Percentiles rank a stretch among this genome's conserved stretches.
phyloP scores from a whole-genome alignment of 1,284 basidiomycete genomes.

The Apiotrichum akiyoshidainum region DNA sequence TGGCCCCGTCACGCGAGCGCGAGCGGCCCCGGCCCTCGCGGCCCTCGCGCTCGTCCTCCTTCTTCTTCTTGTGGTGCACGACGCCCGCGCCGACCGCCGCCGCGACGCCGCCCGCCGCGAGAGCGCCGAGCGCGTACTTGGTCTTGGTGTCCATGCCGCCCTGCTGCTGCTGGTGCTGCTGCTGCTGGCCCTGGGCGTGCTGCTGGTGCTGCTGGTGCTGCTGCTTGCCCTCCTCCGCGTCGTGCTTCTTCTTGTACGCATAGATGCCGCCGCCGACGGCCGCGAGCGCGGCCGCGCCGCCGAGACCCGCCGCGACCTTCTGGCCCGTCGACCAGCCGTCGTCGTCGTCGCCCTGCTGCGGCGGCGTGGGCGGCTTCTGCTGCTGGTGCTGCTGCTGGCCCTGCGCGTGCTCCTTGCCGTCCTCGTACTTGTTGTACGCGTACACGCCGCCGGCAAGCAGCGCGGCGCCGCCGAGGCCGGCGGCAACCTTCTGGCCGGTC shows the following conservation, averaged over 20 bases:
- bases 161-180: not conserved
- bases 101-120: not conserved
- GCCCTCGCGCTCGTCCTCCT: not conserved
- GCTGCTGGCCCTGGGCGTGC: not conserved
- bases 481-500: constrained; percentile 3
- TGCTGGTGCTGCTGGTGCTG: not conserved
- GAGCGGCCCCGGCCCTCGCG: not conserved
- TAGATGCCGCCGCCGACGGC: constrained; percentile 1
- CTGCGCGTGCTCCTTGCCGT: constrained; percentile 5
- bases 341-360: not conserved
- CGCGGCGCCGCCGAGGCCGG: constrained; percentile 2
- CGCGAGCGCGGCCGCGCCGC: not conserved
- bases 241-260: constrained; percentile 7
- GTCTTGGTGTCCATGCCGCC: no score
- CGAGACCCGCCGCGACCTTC: constrained; percentile 1
- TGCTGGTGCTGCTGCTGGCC: not conserved
- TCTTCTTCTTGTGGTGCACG: not conserved
- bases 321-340: constrained; percentile 1
- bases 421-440: constrained; percentile 15
- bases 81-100: not conserved
- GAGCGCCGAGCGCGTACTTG: not conserved
- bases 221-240: not conserved
- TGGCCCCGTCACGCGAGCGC: not conserved
- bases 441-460: constrained; percentile 10
- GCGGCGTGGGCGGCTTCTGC: not conserved